phyloP scores from a whole-genome alignment of 1,139 yeast species.

The Arxiozyma slooffiae region DNA sequence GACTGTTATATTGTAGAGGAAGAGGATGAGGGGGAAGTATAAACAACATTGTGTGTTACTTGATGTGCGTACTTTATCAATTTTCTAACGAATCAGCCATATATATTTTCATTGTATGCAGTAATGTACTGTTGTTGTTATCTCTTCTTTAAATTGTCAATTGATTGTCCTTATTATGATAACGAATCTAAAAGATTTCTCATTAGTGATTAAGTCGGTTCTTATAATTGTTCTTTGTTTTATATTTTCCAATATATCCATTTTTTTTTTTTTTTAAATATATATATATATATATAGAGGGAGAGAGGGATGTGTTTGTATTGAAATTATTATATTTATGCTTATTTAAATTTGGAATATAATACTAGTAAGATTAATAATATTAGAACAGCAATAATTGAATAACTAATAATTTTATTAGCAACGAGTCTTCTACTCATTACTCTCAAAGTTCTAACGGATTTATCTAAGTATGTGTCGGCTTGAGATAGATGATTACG shows the following conservation, averaged over 20 bases:
- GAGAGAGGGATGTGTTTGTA: too few relatives aligned
- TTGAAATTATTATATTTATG: not conserved
- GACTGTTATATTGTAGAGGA: too few relatives aligned
- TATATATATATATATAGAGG: too few relatives aligned
- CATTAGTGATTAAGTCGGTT: slow-evolving; percentile 5
- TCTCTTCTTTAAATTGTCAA: slow-evolving; percentile 38
- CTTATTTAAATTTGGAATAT: slow-evolving; percentile 58
- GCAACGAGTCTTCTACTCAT: slow-evolving; percentile 97
- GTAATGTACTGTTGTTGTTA: slow-evolving; percentile 32
- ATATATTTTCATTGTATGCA: slow-evolving; percentile 48
- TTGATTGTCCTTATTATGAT: slow-evolving; percentile 38
- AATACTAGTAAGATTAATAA: slow-evolving; percentile 75
- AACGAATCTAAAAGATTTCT: slow-evolving; percentile 32
- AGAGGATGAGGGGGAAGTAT: too few relatives aligned
- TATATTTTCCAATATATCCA: slow-evolving; percentile 1
- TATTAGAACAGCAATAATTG: slow-evolving; percentile 85
- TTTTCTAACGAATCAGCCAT: slow-evolving; percentile 58
- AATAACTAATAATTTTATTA: slow-evolving; percentile 83
- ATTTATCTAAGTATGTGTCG: slow-evolving; percentile 84
- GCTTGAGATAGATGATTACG: slow-evolving; percentile 82
- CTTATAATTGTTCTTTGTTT: not conserved
- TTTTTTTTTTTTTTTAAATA: not conserved
- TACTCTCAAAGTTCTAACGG: slow-evolving; percentile 73
- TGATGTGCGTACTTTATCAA: slow-evolving; percentile 11
- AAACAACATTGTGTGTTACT: slow-evolving; percentile 4